A percentile compares a stretch with the other conserved stretches of the same genome.
These are phyloP conservation scores for Neurospora hispaniola DNA, from an alignment of 495 filamentous ascomycete species.

Conservation along the genomic window DNA sequence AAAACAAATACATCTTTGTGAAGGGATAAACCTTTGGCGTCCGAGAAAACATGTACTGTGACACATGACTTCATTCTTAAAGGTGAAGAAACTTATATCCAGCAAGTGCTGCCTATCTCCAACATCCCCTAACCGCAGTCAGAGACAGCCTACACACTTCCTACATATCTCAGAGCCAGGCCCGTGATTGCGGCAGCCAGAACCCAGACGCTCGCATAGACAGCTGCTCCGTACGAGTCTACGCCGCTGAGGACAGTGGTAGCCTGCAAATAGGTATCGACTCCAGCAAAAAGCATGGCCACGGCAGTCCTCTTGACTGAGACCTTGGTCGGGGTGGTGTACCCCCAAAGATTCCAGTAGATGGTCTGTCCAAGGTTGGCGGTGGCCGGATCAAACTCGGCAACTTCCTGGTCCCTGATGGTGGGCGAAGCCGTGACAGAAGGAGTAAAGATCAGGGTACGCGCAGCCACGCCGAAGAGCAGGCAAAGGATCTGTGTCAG, in stretches of 20 bases:
- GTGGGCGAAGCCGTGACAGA: constrained; percentile 41
- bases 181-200: constrained; percentile 49
- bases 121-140: neutral
- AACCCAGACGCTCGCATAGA: constrained; percentile 64
- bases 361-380: constrained; percentile 49
- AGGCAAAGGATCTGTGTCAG: constrained; percentile 21
- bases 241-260: constrained; percentile 53
- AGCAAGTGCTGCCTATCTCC: neutral
- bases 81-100: neutral
- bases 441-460: constrained; percentile 66
- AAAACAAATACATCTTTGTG: neutral
- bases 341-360: constrained; percentile 50
- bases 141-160: constrained; percentile 9
- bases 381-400: constrained; percentile 41
- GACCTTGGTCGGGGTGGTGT: constrained; percentile 51
- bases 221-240: constrained; percentile 52
- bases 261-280: constrained; percentile 56
- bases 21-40: neutral
- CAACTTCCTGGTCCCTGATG: constrained; percentile 23
- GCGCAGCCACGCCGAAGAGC: constrained; percentile 53
- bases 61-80: neutral
- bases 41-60: neutral
- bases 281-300: constrained; percentile 43
- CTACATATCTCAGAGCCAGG: constrained; percentile 35
- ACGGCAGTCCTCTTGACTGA: constrained; percentile 52